Conservation (phyloP, 78 protist genomes). For the Bigelowiella natans region DNA sequence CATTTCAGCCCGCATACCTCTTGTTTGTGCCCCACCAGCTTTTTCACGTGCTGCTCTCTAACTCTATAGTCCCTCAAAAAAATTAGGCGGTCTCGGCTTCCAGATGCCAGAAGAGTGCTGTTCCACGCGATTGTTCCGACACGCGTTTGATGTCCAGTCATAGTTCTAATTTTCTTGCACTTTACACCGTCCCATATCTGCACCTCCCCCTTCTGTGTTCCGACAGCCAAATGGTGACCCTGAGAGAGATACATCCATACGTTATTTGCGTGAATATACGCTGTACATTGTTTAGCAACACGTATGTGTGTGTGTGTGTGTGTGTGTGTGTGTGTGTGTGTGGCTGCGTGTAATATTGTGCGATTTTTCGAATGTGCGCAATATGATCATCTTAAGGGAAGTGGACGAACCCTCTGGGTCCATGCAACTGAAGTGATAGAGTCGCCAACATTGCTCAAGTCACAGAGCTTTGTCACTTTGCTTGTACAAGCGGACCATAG, state of each 20-base stretch:
- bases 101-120: conserved; percentile 25
- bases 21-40: conserved; percentile 21
- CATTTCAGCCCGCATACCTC: conserved; percentile 47
- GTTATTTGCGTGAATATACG: too few species aligned
- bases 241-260: conserved; percentile 2
- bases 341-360: background rate
- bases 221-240: conserved; percentile 20
- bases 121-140: conserved; percentile 38
- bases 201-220: conserved; percentile 31
- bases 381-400: too few species aligned
- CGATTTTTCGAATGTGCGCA: background rate
- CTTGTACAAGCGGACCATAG: conserved; percentile 38
- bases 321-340: background rate
- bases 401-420: background rate
- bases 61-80: background rate
- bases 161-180: background rate
- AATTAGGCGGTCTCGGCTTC: conserved; percentile 5
- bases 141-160: conserved; percentile 26
- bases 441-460: conserved; percentile 20
- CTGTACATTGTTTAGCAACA: too few species aligned
- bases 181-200: conserved; percentile 36
- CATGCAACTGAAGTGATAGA: conserved; percentile 21
- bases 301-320: background rate
- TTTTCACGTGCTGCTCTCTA: background rate
- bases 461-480: conserved; percentile 30